These are phyloP conservation scores for Blastomyces percursus DNA, from an alignment of 2,329 filamentous ascomycete species.

Conservation along the genomic window DNA sequence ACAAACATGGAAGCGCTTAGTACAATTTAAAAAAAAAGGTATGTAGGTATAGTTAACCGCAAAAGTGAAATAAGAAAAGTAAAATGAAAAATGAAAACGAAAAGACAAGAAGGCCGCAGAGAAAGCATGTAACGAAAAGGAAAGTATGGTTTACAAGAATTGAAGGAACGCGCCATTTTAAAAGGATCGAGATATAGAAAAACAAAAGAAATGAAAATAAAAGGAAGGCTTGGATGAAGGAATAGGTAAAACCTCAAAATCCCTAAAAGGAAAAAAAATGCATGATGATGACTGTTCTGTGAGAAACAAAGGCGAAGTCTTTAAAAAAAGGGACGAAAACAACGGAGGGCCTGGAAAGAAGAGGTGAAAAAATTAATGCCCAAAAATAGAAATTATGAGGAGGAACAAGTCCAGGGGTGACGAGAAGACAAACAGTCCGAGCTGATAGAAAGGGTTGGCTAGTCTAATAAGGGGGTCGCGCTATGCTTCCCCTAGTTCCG, in stretches of 20 bases:
- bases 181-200: background rate
- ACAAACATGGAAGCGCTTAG: background rate
- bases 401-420: background rate
- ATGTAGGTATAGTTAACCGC: background rate
- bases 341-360: background rate
- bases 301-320: background rate
- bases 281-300: background rate
- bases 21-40: background rate
- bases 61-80: background rate
- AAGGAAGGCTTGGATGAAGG: background rate
- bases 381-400: background rate
- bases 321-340: background rate
- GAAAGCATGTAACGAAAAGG: background rate
- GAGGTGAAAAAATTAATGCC: background rate
- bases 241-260: background rate
- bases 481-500: constrained; percentile 14
- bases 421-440: background rate
- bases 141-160: background rate
- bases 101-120: background rate
- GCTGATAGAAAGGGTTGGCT: no score
- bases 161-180: background rate
- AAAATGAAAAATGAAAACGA: background rate
- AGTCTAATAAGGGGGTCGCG: constrained; percentile 18
- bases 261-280: background rate
- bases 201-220: background rate